Conservation (phyloP, 495 filamentous ascomycete genomes). For the Aspergillus ostianus region DNA sequence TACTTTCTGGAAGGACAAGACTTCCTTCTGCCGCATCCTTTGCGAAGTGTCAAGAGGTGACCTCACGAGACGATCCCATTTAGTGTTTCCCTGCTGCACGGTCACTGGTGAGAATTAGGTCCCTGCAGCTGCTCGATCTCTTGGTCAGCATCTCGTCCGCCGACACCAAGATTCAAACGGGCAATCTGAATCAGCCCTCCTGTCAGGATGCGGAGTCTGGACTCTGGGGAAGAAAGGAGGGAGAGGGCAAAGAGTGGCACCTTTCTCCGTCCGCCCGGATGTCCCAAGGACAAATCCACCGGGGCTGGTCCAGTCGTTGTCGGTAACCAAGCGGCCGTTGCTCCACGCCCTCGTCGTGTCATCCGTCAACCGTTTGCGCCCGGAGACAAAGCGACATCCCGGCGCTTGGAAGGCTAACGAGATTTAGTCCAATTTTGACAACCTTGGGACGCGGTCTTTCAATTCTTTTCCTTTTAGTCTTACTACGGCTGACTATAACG, state of each 20-base stretch:
- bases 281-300: neutral
- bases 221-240: neutral
- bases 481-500: too few relatives aligned
- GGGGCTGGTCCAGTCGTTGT: neutral
- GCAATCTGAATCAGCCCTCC: neutral
- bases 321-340: neutral
- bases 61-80: neutral
- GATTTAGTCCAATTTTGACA: too few relatives aligned
- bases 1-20: neutral
- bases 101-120: neutral
- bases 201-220: constrained; percentile 1
- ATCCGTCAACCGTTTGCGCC: neutral
- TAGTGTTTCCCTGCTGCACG: neutral
- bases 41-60: neutral
- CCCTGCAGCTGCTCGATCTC: constrained; percentile 4
- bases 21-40: neutral
- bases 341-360: constrained; percentile 2
- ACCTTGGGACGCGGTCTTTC: too few relatives aligned
- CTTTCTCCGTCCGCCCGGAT: constrained; percentile 4
- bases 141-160: neutral
- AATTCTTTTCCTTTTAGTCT: too few relatives aligned
- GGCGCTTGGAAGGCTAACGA: too few relatives aligned
- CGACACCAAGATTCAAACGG: neutral
- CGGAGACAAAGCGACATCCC: too few relatives aligned
- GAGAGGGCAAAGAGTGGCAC: neutral